A percentile compares a stretch with the other conserved stretches of the same genome.
These are phyloP conservation scores for Penicillium silybi DNA, from an alignment of 495 filamentous ascomycete genomes.

Conservation along the genomic window DNA sequence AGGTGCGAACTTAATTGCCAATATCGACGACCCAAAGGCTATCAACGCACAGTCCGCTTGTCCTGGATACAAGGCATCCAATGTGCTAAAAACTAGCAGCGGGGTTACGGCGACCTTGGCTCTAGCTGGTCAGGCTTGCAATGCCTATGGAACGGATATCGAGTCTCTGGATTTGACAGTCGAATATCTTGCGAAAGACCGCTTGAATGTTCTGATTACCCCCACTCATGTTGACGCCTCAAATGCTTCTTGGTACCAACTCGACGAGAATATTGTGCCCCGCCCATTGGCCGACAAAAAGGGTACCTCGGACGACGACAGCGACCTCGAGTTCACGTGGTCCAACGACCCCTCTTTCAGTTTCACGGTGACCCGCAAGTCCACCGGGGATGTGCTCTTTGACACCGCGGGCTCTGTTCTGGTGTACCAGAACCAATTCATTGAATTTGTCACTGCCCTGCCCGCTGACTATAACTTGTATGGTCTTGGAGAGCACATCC, in stretches of 20 bases:
- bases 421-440: constrained; percentile 62
- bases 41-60: constrained; percentile 66
- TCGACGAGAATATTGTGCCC: constrained; percentile 61
- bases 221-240: constrained; percentile 59
- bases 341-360: constrained; percentile 57
- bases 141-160: constrained; percentile 61
- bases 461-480: constrained; percentile 62
- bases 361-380: constrained; percentile 53
- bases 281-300: constrained; percentile 47
- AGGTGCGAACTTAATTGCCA: constrained; percentile 58
- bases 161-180: constrained; percentile 51
- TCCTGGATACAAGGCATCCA: constrained; percentile 57
- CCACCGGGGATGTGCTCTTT: constrained; percentile 56
- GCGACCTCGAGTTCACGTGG: constrained; percentile 55
- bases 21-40: constrained; percentile 68
- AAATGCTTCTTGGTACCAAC: constrained; percentile 64
- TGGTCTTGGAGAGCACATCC: constrained; percentile 58
- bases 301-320: constrained; percentile 27
- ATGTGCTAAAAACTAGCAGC: constrained; percentile 39
- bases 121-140: constrained; percentile 55
- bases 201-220: constrained; percentile 50
- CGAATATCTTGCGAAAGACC: constrained; percentile 53
- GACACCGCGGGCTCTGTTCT: constrained; percentile 52
- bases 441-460: constrained; percentile 55
- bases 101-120: constrained; percentile 52